Evolutionary conservation across 352 stramenopile genomes (phyloP), one percentile per base, ranked within the genome.

Genomic region (Phytophthora pseudosyringae): DNA sequence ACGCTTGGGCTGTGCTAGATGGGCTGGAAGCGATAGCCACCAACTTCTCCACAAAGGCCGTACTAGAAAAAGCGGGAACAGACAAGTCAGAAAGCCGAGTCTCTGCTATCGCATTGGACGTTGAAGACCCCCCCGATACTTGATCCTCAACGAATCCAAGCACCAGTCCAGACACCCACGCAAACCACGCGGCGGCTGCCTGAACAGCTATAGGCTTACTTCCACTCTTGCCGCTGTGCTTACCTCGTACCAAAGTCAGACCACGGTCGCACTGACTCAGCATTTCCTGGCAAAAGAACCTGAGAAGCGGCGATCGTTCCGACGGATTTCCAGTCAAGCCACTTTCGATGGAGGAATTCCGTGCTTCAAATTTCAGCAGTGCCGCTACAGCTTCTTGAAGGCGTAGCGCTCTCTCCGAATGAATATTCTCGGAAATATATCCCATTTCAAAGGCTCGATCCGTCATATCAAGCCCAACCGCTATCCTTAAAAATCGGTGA

Each of bases 161-260:
- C 5, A 82, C 50, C 4, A 84, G 4, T 10, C 48, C 56, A 1
- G 43, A 54, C 10, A 83, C 36, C 78, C 77, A 86, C 18, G 64
- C 52, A 31, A 71, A 63, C 72, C 72, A 86, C 0, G 46, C 36
- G 2, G 53, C 69, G 25, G 55, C 47, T 26, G 51, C 26, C 18
- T 53, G 47, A 35, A 52, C 47, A 10, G n/a, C 13, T 5, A 29
- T 21, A 29, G 57, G 12, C 33, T 68, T 41, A n/a, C 8, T 38
- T 2, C 13, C n/a, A 28, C 8, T 46, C 46, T 73, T 76, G 8
- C 41, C 32, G 11, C 8, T 43, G 45, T 41, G 28, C 15, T 71
- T 64, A 32, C 3, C 16, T 15, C 32, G 38, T 16, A 28, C 26
- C 3, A 57, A 64, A 45, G 5, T 44, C 4, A 64, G 10, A 32